Conservation (phyloP, 2,329 filamentous ascomycete genomes). For the Xylaria sp. region DNA sequence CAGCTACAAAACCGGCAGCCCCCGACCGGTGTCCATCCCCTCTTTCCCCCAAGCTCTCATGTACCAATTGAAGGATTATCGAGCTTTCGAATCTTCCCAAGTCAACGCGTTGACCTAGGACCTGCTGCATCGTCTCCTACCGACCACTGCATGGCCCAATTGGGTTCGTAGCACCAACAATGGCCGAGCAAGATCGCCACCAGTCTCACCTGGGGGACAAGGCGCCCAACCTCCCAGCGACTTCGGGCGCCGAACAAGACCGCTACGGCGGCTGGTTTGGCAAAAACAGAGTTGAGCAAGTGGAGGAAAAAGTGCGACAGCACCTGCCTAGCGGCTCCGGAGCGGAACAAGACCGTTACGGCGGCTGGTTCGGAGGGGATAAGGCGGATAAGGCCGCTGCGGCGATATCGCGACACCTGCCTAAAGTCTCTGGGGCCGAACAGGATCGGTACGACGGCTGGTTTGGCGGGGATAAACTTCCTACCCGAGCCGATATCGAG, state of each 20-base stretch:
- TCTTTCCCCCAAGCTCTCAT: not conserved
- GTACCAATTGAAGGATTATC: not conserved
- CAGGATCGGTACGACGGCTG: slow-evolving; percentile 29
- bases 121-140: not conserved
- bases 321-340: slow-evolving; percentile 21
- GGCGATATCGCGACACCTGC: slow-evolving; percentile 20
- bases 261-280: slow-evolving; percentile 28
- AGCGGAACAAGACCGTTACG: slow-evolving; percentile 31
- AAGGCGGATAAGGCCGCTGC: slow-evolving; percentile 16
- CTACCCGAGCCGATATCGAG: slow-evolving; percentile 1
- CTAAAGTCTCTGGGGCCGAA: slow-evolving; percentile 26
- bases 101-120: not conserved
- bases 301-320: slow-evolving; percentile 19
- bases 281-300: slow-evolving; percentile 22
- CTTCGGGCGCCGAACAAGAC: slow-evolving; percentile 27
- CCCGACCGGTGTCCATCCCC: not conserved
- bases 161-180: slow-evolving; percentile 10
- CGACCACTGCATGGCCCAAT: not conserved
- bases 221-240: not conserved
- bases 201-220: slow-evolving; percentile 15
- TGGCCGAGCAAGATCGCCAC: slow-evolving; percentile 32
- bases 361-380: slow-evolving; percentile 27
- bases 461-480: slow-evolving; percentile 28
- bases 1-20: not conserved
- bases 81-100: not conserved